A percentile compares a stretch with the other conserved stretches of the same genome.
Conservation (phyloP, 768 basidiomycete genomes). For the Crucibulum laeve region DNA sequence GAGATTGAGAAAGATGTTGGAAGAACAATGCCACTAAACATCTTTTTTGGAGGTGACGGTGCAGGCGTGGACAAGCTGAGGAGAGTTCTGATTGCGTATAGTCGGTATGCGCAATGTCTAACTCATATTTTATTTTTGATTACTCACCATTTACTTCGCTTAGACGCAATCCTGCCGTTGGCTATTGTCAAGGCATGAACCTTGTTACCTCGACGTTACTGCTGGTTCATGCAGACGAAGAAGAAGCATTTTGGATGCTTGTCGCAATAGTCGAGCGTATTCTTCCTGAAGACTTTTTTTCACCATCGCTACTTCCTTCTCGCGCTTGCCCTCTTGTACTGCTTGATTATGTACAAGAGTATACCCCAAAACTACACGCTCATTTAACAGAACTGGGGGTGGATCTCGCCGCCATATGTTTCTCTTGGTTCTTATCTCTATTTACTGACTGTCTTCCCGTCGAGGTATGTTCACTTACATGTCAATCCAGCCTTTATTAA, state of each 20-base stretch:
- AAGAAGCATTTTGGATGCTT: constrained; percentile 96
- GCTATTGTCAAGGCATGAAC: constrained; percentile 96
- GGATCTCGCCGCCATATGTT: constrained; percentile 91
- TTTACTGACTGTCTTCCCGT: constrained; percentile 96
- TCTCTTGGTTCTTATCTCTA: constrained; percentile 96
- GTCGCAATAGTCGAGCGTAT: constrained; percentile 84
- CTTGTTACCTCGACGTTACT: constrained; percentile 92
- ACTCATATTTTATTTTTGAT: not conserved
- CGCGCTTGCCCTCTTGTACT: constrained; percentile 92
- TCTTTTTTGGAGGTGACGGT: constrained; percentile 97
- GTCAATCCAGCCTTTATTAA: not conserved
- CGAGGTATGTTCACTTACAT: constrained; percentile 51
- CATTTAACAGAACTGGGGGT: constrained; percentile 81
- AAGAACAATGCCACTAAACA: constrained; percentile 87
- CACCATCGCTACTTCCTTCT: constrained; percentile 86
- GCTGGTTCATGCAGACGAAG: constrained; percentile 90
- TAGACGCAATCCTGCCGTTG: constrained; percentile 88
- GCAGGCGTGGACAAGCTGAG: constrained; percentile 90
- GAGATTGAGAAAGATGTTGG: constrained; percentile 98
- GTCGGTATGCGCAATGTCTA: constrained; percentile 54
- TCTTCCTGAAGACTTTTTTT: constrained; percentile 91
- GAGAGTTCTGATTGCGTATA: constrained; percentile 87
- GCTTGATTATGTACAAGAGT: constrained; percentile 79
- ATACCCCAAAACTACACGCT: constrained; percentile 65
- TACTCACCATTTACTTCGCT: constrained; percentile 2